Base-by-base conservation (phyloP, 2,329 filamentous ascomycete genomes). In the Neoascochyta sp. region DNA sequence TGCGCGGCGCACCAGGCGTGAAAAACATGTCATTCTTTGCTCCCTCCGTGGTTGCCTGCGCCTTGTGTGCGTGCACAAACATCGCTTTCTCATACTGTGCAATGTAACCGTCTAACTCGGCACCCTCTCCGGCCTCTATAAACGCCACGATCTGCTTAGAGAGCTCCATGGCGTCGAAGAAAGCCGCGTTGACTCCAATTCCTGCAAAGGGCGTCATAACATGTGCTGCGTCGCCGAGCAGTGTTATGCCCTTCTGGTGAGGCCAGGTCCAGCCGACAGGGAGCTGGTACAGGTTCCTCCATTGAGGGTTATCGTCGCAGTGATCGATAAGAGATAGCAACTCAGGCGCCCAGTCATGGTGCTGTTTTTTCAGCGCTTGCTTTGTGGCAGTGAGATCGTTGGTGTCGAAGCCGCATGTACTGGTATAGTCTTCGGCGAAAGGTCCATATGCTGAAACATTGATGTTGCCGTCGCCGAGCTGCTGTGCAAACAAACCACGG, bases 1-100 rank as follows among this genome's bases (percentile, higher is more conserved):
- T 52, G 24, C 64, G 53, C 11, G 73, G 72, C 7, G 66, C 65
- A 3, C 65, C 67, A 3, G 64, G 59, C 0, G 67, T 71, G 36
- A 71, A 69, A 43, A 75, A 64, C 66, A 69, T 73, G 21, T 66
- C 58, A 16, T 60, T 54, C 46, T 68, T 67, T 45, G 66, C 46
- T 32, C 74, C 70, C 26, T 67, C 68, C 7, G 62, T 66, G 32
- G 54, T 22, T 22, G 54, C 41, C 29, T 61, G 53, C n/a, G 44
- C 59, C 24, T 45, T 42, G 9, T 53, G 57, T n/a, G 58, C 57
- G 6, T 58, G 43, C n/a, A 24, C 32, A 27, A 63, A 64, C 62
- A 66, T 63, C n/a, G 56, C 47, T 13, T 45, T 23, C 34, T 68
- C 64, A 47, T 64, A 66, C 3, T 18, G 24, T 3, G 31, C 16